Conservation (phyloP, 1,139 yeast genomes). For the Candida sp. region DNA sequence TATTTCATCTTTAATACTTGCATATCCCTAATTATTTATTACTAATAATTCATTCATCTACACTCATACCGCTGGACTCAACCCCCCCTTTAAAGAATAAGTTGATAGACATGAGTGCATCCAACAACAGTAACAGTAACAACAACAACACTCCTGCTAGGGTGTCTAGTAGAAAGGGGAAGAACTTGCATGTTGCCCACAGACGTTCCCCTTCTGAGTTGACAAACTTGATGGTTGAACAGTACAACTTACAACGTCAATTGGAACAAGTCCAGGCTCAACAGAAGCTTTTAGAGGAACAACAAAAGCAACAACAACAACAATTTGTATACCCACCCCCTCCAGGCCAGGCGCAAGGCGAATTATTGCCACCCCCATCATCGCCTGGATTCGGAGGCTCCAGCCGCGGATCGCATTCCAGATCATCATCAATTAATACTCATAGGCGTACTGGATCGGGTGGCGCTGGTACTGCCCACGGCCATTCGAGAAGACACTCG, state of each 20-base stretch:
- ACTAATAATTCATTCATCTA: neutral
- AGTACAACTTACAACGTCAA: slow-evolving; percentile 90
- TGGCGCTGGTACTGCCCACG: slow-evolving; percentile 29
- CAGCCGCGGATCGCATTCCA: slow-evolving; percentile 33
- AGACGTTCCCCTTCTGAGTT: slow-evolving; percentile 93
- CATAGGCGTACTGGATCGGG: slow-evolving; percentile 45
- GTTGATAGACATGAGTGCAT: neutral
- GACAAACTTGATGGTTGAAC: slow-evolving; percentile 95
- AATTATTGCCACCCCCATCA: slow-evolving; percentile 34
- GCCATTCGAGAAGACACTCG: slow-evolving; percentile 92
- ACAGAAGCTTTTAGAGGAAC: slow-evolving; percentile 83
- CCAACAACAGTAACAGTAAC: slow-evolving; percentile 2
- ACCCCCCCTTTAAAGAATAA: neutral
- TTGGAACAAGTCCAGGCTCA: slow-evolving; percentile 91
- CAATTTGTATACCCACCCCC: slow-evolving; percentile 23
- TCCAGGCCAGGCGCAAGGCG: slow-evolving; percentile 14
- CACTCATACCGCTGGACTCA: neutral
- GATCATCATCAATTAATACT: slow-evolving; percentile 36
- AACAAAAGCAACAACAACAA: slow-evolving; percentile 51
- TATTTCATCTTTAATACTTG: neutral
- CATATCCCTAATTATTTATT: slow-evolving; percentile 1
- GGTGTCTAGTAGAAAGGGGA: slow-evolving; percentile 29
- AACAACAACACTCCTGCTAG: slow-evolving; percentile 11
- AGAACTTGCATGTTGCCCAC: slow-evolving; percentile 84
- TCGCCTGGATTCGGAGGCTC: slow-evolving; percentile 17